A percentile compares a stretch with the other conserved stretches of the same genome.
phyloP scores from a whole-genome alignment of 352 stramenopile species.

The Globisporangium yorkense region DNA sequence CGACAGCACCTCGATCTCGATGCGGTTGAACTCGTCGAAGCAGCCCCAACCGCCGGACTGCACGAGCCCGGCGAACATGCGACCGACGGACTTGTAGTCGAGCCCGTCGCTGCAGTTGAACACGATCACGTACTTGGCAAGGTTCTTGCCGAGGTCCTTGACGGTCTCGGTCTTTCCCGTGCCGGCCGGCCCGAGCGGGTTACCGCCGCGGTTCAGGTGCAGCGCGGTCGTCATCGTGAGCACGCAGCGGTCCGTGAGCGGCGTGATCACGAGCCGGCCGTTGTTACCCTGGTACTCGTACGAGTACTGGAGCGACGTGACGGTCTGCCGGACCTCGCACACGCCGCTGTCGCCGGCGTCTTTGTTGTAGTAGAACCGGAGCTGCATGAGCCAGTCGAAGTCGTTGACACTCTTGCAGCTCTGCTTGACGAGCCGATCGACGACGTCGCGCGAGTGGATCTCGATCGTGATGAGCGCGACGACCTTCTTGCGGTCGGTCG shows the following conservation, averaged over 20 bases:
- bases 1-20: conserved; percentile 93
- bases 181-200: conserved; percentile 87
- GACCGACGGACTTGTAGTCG: conserved; percentile 92
- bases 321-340: conserved; percentile 84
- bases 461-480: conserved; percentile 97
- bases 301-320: conserved; percentile 80
- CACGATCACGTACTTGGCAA: conserved; percentile 93
- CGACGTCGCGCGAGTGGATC: conserved; percentile 95
- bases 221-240: conserved; percentile 92
- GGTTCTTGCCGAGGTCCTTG: conserved; percentile 92
- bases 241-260: conserved; percentile 93
- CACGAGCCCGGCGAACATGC: conserved; percentile 92
- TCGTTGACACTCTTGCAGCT: conserved; percentile 90
- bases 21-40: conserved; percentile 96
- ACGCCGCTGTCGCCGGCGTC: conserved; percentile 74
- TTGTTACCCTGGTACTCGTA: conserved; percentile 88
- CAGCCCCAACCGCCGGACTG: conserved; percentile 92
- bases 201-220: conserved; percentile 89
- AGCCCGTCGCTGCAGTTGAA: conserved; percentile 94
- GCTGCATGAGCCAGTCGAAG: conserved; percentile 89
- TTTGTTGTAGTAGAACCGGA: conserved; percentile 86
- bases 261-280: conserved; percentile 93
- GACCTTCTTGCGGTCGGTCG: conserved; percentile 93
- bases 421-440: conserved; percentile 92
- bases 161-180: conserved; percentile 94